Percentiles rank a stretch among this genome's conserved stretches.
Evolutionary conservation across 1,139 yeast species (phyloP).

Genomic region (Diutina siamensis): DNA sequence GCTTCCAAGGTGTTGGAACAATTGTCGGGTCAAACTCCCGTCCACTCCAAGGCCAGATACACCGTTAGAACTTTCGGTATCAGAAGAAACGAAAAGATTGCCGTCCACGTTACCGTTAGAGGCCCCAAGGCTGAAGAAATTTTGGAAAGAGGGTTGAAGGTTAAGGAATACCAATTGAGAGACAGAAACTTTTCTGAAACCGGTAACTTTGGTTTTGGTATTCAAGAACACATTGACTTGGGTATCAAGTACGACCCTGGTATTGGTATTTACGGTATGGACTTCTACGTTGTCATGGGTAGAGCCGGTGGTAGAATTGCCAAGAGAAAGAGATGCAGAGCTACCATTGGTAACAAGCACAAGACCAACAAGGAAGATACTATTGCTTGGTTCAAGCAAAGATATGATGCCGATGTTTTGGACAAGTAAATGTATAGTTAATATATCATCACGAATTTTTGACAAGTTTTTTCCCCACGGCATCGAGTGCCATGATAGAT

Average conservation of each 20-base stretch:
- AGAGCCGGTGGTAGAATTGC: conserved; percentile 99
- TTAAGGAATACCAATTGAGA: conserved; percentile 96
- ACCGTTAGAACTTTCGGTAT: conserved; percentile 99
- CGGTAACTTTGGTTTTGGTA: conserved; percentile 99
- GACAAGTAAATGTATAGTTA: conserved; percentile 46
- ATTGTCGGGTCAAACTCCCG: conserved; percentile 99
- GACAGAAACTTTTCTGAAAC: conserved; percentile 93
- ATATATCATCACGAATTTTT: too few relatives aligned
- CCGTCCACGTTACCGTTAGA: conserved; percentile 98
- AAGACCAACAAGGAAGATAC: conserved; percentile 88
- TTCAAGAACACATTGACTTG: conserved; percentile 98
- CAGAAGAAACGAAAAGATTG: conserved; percentile 99
- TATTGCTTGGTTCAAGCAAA: conserved; percentile 98
- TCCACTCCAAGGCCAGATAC: conserved; percentile 99
- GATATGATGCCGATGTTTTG: conserved; percentile 97
- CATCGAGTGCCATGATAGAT: too few relatives aligned
- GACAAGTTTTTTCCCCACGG: too few relatives aligned
- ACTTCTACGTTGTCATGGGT: conserved; percentile 98
- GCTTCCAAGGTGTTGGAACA: conserved; percentile 99
- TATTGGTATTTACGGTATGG: conserved; percentile 99
- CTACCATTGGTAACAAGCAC: conserved; percentile 88
- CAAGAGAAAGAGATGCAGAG: conserved; percentile 96
- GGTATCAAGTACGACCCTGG: conserved; percentile 99
- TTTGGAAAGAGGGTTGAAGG: conserved; percentile 99
- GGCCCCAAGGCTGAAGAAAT: conserved; percentile 99